Evolutionary conservation across 495 filamentous ascomycete genomes (phyloP), one percentile per base, ranked within the genome.

Genomic region (Letharia columbiana): DNA sequence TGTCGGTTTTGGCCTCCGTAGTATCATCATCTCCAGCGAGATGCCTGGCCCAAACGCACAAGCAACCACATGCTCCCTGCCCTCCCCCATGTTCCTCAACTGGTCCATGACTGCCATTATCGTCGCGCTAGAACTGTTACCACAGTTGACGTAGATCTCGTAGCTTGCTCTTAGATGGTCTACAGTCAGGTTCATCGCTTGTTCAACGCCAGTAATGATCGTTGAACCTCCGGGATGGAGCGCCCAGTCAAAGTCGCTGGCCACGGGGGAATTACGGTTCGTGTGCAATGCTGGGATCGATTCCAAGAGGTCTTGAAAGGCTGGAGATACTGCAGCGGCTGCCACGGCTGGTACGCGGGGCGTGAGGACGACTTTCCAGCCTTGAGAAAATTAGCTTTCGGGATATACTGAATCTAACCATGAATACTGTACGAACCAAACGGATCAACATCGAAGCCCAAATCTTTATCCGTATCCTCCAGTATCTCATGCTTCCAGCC

Each of bases 1-100:
- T 42, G 20, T 42, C 4, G 13, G 35, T 54, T 63, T 69, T 20
- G 60, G 78, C 23, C 83, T 75, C 73, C 77, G 81, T 56, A 87
- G 68, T 69, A 87, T 73, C 69, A 82, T 82, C 82, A 86, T 86
- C 77, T 88, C 86, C 41, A 87, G 75, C 28, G 79, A 68, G 41
- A 89, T 83, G 4, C 86, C 86, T 1, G 86, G 86, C 8, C 86
- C 86, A 73, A 89, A 89, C 23, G 84, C 84, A 63, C 82, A 83
- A 0, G 82, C 85, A n/a, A 87, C 80, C 28, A 89, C 79, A 49
- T 85, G 77, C 57, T 87, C 82, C 60, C 75, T 78, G 18, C 76
- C 67, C 71, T 76, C 33, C 71, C 79, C 82, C 73, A 85, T 82
- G n/a, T 74, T 69, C 2, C 86, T 74, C 56, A 88, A 56, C 10